Base-by-base conservation (phyloP, 2,329 filamentous ascomycete genomes). In the Sporothrix curviconia region DNA sequence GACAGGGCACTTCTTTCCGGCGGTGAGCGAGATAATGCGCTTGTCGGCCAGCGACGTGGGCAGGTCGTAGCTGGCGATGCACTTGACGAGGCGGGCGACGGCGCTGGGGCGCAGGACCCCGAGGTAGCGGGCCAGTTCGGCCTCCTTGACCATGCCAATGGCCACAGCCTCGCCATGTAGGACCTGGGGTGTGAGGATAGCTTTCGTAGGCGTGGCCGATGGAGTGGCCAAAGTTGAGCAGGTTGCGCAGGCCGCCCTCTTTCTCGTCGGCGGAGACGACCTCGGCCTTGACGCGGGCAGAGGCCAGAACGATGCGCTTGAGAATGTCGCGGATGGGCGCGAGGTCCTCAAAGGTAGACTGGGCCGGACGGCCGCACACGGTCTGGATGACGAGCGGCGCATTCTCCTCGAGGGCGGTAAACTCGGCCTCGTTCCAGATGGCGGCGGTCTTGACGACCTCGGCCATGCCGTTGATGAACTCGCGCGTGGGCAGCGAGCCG, bases 391-490 rank as follows among this genome's bases (percentile, higher is more conserved):
- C 91, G 5, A 79, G 74, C 37, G 86, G 76, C 1, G 92, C 91
- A 66, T 94, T 90, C 64, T 87, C 79, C 70, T 99, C 94, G 17
- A 99, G 78, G 12, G 87, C 76, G 43, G 86, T 81, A 69, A 99
- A 99, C 68, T 96, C 92, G 9, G 79, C 74, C 71, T 95, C 90
- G 66, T 95, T 84, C 83, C 92, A 96, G 65, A 99, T 97, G 55
- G 94, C 94, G 3, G 94, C 94, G 3, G 94, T 99, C 81, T 96
- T 96, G 70, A 96, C 82, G 30, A 99, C 92, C 75, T 99, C 94
- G 25, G 92, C 94, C 92, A 99, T 96, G 60, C 94, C 94, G 70
- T 99, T 99, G 73, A 96, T 91, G 68, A 99, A 92, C 73, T 99
- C 92, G 64, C 94, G 82, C 63, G 87, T 85, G 1, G 92, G 92